Base-by-base conservation (phyloP, 2,329 filamentous ascomycete genomes). In the Podosphaera xanthii region DNA sequence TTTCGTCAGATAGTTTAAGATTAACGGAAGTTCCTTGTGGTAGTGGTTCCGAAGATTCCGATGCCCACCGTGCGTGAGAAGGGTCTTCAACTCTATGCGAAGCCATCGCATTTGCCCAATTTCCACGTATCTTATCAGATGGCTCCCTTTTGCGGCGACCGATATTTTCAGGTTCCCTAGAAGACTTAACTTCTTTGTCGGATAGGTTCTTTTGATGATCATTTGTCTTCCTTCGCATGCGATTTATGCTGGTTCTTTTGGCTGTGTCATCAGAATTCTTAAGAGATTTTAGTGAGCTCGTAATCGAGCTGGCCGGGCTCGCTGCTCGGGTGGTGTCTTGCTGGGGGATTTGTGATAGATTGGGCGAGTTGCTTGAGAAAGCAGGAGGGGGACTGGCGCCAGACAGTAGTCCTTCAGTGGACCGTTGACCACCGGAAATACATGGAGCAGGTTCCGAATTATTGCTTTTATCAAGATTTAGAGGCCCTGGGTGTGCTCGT, bases 101-200 rank as follows among this genome's bases (percentile, higher is more conserved):
- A 22, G 61, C 59, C 12, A 61, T 59, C 36, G 66, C 66, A 12
- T 64, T 46, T 4, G 61, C 58, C 68, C 67, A 69, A 56, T 64
- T 67, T 12, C 68, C 65, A 8, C 64, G 63, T 48, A 63, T 61
- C 33, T 62, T 61, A 9, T 61, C 34, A 30, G 61, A 59, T 49
- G 64, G 62, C n/a, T 64, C 63, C 34, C 65, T 64, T 54, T 69
- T 46, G 57, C 60, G 61, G 35, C 66, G 63, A 58, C 62, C 67
- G 6, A 68, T 67, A 58, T 62, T 64, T 2, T 67, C 54, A 8
- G 68, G 69, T 55, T 70, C 69, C 44, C 65, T 63, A 12, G 69
- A 55, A 31, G 70, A 63, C 50, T 59, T 63, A 5, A 68, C 67
- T 63, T 70, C 69, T 57, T 70, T 68, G 59, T 70, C 68, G 3